phyloP scores from a whole-genome alignment of 2,329 filamentous ascomycete genomes.

The Penicillium rolfsii region DNA sequence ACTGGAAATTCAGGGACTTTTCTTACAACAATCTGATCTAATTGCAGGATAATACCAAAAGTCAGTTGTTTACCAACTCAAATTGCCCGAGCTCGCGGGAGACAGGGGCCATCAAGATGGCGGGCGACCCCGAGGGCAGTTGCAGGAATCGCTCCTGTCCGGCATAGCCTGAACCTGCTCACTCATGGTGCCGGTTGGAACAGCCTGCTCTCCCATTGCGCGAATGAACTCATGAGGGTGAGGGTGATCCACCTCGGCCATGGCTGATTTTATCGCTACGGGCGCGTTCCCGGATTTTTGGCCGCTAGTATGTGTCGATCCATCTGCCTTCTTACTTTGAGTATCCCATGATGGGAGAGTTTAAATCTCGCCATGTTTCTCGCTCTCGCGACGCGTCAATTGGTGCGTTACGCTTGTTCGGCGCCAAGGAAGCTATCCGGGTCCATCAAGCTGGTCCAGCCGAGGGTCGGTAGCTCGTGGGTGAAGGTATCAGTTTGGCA shows the following conservation, averaged over 20 bases:
- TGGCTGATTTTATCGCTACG: not conserved
- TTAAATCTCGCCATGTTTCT: not conserved
- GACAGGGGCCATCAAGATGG: not conserved
- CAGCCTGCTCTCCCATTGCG: not conserved
- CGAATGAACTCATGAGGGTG: conserved; percentile 1
- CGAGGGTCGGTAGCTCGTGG: not conserved
- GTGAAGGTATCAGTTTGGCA: not conserved
- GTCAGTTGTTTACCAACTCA: not conserved
- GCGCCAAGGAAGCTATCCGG: not conserved
- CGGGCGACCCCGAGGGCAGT: not conserved
- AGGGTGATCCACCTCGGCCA: not conserved
- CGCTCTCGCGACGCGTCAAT: not conserved
- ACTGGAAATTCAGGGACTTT: not conserved
- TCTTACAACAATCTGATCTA: not conserved
- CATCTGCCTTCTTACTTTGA: not conserved
- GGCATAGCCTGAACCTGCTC: not conserved
- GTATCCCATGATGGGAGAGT: not conserved
- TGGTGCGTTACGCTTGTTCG: not conserved
- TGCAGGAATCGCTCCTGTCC: not conserved
- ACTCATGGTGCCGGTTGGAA: not conserved
- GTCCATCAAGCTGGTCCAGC: not conserved
- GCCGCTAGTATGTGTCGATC: not conserved
- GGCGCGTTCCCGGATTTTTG: not conserved
- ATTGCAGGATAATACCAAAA: not conserved
- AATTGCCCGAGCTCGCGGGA: not conserved